phyloP scores from a whole-genome alignment of 208 protist genomes.

The Hexamita inflata region DNA sequence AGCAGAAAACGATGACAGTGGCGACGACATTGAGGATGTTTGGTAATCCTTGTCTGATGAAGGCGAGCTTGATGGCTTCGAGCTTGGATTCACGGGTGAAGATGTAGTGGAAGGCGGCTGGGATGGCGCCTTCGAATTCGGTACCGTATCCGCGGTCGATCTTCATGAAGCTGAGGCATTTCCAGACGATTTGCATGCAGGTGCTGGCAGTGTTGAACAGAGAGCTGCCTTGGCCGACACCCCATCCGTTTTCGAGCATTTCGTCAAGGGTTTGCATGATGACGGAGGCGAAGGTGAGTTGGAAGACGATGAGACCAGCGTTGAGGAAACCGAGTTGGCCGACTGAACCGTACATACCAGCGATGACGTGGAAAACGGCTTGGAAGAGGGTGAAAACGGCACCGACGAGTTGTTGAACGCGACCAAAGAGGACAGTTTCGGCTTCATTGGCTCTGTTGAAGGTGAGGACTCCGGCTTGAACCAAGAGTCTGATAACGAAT shows the following conservation, averaged over 20 bases:
- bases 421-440: constrained; percentile 80
- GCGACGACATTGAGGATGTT: constrained; percentile 97
- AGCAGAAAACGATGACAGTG: constrained; percentile 89
- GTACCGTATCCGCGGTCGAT: constrained; percentile 79
- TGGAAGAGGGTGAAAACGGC: constrained; percentile 88
- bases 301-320: constrained; percentile 82
- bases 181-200: constrained; percentile 99
- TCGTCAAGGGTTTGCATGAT: constrained; percentile 96
- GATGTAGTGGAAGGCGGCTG: constrained; percentile 94
- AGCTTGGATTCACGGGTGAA: constrained; percentile 80
- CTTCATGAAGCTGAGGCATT: constrained; percentile 90
- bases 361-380: constrained; percentile 82
- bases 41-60: constrained; percentile 93
- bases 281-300: constrained; percentile 88
- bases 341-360: constrained; percentile 96
- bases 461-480: constrained; percentile 76
- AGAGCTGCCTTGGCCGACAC: constrained; percentile 92
- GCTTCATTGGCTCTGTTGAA: constrained; percentile 78
- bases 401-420: constrained; percentile 64
- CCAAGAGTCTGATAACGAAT: constrained; percentile 92
- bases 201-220: constrained; percentile 99
- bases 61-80: constrained; percentile 89
- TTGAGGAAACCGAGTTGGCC: constrained; percentile 72
- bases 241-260: constrained; percentile 95
- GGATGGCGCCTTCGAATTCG: constrained; percentile 96